Evolutionary conservation across 2,329 filamentous ascomycete genomes (phyloP).

Genomic region (Neofusicoccum kwambonambiense): DNA sequence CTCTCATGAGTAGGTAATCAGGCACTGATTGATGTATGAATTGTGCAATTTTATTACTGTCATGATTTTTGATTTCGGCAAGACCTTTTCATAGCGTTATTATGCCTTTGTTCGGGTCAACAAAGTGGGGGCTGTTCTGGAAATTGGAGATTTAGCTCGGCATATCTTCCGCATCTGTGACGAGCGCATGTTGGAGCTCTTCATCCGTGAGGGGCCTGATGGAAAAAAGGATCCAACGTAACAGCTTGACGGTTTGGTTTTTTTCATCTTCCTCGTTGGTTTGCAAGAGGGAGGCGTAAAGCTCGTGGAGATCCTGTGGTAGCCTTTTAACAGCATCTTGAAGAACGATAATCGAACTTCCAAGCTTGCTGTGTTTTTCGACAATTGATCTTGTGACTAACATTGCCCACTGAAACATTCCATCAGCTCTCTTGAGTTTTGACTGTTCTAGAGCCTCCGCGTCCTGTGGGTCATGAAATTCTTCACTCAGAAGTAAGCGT

Average conservation of each 20-base stretch:
- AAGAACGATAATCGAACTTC: background rate
- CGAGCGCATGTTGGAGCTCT: background rate
- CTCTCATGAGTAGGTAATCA: background rate
- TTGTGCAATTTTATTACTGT: background rate
- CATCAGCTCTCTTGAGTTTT: background rate
- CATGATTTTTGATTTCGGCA: background rate
- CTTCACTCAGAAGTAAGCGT: background rate
- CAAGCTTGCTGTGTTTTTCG: background rate
- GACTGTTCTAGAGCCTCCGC: background rate
- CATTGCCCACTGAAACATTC: background rate
- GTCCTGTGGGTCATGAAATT: background rate
- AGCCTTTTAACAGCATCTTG: background rate
- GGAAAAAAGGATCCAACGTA: background rate
- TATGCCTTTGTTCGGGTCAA: background rate
- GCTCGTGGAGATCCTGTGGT: background rate
- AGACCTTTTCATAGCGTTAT: background rate
- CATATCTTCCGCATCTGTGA: background rate
- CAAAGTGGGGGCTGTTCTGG: background rate
- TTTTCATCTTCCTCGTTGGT: background rate
- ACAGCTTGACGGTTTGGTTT: background rate
- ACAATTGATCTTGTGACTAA: background rate
- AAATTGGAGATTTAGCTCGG: background rate
- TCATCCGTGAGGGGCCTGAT: background rate
- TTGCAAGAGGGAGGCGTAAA: background rate
- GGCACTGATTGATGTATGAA: background rate